A percentile compares a stretch with the other conserved stretches of the same genome.
Evolutionary conservation across 129 eudicot genomes (phyloP).

Genomic region (Artemisia argyi): DNA sequence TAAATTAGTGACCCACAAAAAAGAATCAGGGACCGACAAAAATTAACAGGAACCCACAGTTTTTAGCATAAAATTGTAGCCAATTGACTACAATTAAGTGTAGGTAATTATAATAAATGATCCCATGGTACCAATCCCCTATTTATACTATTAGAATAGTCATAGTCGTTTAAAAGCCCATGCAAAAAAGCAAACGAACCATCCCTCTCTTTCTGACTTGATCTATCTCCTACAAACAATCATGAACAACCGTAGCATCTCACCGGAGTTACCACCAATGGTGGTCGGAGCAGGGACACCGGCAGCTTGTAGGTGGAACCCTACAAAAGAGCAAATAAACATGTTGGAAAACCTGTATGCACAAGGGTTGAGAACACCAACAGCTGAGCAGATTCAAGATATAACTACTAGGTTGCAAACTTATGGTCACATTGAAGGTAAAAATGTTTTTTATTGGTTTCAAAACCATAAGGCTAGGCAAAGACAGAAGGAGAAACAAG

Average conservation of each 20-base stretch:
- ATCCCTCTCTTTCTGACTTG: constrained; percentile 9
- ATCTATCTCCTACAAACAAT: background rate
- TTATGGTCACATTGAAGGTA: constrained; percentile 80
- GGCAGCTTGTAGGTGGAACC: constrained; percentile 66
- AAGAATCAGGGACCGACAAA: no score
- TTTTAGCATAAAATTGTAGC: no score
- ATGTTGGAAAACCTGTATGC: constrained; percentile 59
- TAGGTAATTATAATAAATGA: no score
- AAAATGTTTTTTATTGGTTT: constrained; percentile 89
- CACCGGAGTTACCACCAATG: background rate
- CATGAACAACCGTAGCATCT: constrained; percentile 22
- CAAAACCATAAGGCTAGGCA: constrained; percentile 91
- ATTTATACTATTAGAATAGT: no score
- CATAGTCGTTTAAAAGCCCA: constrained; percentile 17
- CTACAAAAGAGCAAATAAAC: constrained; percentile 71
- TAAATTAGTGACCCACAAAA: no score
- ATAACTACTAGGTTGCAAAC: constrained; percentile 47
- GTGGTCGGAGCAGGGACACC: constrained; percentile 30
- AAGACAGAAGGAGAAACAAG: constrained; percentile 75
- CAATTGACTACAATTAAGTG: no score
- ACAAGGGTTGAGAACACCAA: constrained; percentile 71
- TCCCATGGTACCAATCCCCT: no score
- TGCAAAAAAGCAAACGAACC: constrained; percentile 40
- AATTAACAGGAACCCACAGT: no score
- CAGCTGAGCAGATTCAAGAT: constrained; percentile 74